Percentiles rank a stretch among this genome's conserved stretches.
phyloP scores from a whole-genome alignment of 768 basidiomycete genomes.

The Neoboletus subvelutipes region DNA sequence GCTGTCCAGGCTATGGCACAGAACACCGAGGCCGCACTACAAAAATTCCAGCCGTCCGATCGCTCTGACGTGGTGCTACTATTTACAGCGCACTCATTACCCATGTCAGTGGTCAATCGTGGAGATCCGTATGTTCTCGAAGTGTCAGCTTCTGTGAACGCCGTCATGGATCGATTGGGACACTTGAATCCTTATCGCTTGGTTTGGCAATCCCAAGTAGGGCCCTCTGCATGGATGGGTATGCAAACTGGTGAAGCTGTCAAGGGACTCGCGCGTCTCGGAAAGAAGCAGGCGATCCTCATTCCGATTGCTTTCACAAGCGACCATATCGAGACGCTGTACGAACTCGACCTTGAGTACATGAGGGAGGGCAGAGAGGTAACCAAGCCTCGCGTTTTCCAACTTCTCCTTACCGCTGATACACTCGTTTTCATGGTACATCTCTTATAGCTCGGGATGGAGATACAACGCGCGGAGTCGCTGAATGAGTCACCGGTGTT shows the following conservation, averaged over 20 bases:
- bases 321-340: constrained; percentile 98
- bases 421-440: constrained; percentile 3
- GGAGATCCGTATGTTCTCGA: constrained; percentile 97
- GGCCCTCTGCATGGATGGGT: constrained; percentile 97
- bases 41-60: constrained; percentile 68
- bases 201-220: constrained; percentile 98
- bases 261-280: constrained; percentile 78
- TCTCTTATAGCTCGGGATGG: constrained; percentile 76
- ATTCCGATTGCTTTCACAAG: constrained; percentile 98
- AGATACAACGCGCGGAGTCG: constrained; percentile 85
- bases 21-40: constrained; percentile 80
- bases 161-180: constrained; percentile 86
- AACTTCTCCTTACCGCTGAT: not conserved
- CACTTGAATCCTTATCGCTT: constrained; percentile 86
- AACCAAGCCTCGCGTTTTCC: constrained; percentile 22
- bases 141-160: constrained; percentile 90
- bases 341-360: constrained; percentile 95
- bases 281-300: constrained; percentile 73
- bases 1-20: constrained; percentile 77
- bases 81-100: constrained; percentile 97
- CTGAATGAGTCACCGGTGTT: constrained; percentile 96
- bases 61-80: constrained; percentile 79
- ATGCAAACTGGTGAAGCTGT: constrained; percentile 92
- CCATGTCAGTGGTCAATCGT: constrained; percentile 97
- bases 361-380: constrained; percentile 89